Base-by-base conservation (phyloP, 306 rosid species). In the Quercus ilex region DNA sequence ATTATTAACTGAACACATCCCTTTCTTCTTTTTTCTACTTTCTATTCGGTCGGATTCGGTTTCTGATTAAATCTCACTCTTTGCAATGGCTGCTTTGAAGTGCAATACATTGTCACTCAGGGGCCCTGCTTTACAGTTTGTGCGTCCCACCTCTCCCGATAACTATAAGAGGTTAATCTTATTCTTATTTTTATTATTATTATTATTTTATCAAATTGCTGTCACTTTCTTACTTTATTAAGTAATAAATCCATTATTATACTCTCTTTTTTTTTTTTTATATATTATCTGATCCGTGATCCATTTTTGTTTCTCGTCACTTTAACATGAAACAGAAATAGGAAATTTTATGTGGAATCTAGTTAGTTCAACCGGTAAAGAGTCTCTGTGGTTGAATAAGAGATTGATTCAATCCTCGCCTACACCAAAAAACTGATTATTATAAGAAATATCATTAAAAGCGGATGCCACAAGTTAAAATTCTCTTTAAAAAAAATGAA, bases 31-130 rank as follows among this genome's bases (percentile, higher is more conserved):
- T 1, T 11, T 38, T 7, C 46, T 38, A 38, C 46, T 38, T 8
- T 38, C 46, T 38, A 7, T 19, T 38, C 58, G 83, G 76, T 78
- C 19, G 19, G 46, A 55, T 15, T 55, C 15, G 71, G 21, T 6
- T 65, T 55, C 17, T 9, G 6, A 17, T 15, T 20, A 43, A 30
- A 18, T 30, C 71, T 33, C 25, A 38, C 19, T 4, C 25, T 18
- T 56, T 20, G 26, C 49, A 57, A 88, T 86, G 93, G 86, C 93
- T 38, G 74, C 71, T 26, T 69, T 88, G 79, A 84, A 85, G 76
- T 81, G 85, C 87, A 85, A 62, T 53, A 75, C 65, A 46, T 71
- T 76, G 33, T 86, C 84, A 83, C 74, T 84, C 82, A 79, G 81
- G 20, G 84, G 81, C 38, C 74, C 84, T 38, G n/a, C 73, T 79